Evolutionary conservation across 768 basidiomycete genomes (phyloP), one percentile per base, ranked within the genome.

Genomic region (Filobasidium floriforme): DNA sequence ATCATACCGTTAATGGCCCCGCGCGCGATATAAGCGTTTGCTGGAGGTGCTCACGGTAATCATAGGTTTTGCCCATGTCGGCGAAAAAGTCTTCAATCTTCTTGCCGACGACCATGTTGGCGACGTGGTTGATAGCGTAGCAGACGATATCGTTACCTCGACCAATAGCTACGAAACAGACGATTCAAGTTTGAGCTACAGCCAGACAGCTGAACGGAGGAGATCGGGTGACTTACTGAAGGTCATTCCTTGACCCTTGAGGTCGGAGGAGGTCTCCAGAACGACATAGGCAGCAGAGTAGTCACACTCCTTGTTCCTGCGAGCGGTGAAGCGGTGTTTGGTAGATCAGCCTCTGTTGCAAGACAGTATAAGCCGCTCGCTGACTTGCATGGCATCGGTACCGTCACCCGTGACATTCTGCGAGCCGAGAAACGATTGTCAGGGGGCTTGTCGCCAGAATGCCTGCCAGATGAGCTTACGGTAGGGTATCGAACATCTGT

Each of bases 81-180:
- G 82, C 82, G 75, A 97, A 96, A 18, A 97, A 82, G 29, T 84
- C 82, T 71, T 92, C 90, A 1, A 87, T 82, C 57, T 89, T 86
- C 76, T 87, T 89, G 18, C 90, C 90, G 15, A 92, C 79, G 14
- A 97, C 83, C n/a, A 89, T 85, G 70, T 83, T 82, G 0, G 91
- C 89, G 29, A 96, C 85, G 73, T 86, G 84, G 68, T 84, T 81
- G 75, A 96, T 92, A 0, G 90, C 87, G 41, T 81, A 82, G 78
- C 90, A 92, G 51, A 94, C 93, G 69, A 96, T 92, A 68, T 98
- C 93, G 73, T 92, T 97, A 32, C 93, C 93, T 49, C 93, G 87
- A 62, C 75, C 75, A 44, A 76, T 76, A 55, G 77, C 77, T 75
- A 22, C 14, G 22, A n/a, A 29, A 15, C 24, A 28, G 28, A 32